Percentiles rank a stretch among this genome's conserved stretches.
Conservation (phyloP, 305 asterid species). For the Ajuga reptans region DNA sequence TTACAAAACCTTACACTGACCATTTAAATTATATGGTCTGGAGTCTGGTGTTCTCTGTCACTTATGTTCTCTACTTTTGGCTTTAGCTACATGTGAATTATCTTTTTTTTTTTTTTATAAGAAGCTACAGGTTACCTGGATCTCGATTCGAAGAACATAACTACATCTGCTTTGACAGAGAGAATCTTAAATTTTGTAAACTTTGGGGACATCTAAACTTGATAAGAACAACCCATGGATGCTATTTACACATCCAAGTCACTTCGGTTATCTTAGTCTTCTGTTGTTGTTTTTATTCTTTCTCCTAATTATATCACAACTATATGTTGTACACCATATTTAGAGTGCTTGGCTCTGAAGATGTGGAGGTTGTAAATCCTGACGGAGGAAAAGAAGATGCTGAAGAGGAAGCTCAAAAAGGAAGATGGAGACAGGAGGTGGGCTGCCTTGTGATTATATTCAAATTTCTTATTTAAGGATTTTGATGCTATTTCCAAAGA, state of each 20-base stretch:
- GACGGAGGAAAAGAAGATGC: conserved; percentile 86
- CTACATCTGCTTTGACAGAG: not conserved
- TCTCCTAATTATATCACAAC: not conserved
- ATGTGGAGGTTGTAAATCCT: conserved; percentile 80
- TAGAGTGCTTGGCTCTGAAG: conserved; percentile 67
- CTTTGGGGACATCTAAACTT: not conserved
- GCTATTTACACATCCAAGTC: not conserved
- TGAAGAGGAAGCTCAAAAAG: conserved; percentile 74
- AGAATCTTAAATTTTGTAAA: not conserved
- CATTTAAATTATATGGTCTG: not conserved
- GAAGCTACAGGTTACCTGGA: not conserved
- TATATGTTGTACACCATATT: conserved; percentile 3
- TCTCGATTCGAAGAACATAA: not conserved
- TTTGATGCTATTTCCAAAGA: conserved; percentile 1
- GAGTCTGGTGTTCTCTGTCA: not conserved
- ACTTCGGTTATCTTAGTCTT: not conserved
- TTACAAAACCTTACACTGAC: not conserved
- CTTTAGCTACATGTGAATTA: not conserved
- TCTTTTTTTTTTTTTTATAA: too few species aligned
- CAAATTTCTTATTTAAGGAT: not conserved
- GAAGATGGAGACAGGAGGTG: conserved; percentile 79
- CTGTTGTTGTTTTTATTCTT: not conserved
- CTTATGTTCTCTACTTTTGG: not conserved
- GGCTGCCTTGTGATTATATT: conserved; percentile 20
- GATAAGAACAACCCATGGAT: not conserved